phyloP scores from a whole-genome alignment of 805 yeast species.

The Yarrowia sp. region DNA sequence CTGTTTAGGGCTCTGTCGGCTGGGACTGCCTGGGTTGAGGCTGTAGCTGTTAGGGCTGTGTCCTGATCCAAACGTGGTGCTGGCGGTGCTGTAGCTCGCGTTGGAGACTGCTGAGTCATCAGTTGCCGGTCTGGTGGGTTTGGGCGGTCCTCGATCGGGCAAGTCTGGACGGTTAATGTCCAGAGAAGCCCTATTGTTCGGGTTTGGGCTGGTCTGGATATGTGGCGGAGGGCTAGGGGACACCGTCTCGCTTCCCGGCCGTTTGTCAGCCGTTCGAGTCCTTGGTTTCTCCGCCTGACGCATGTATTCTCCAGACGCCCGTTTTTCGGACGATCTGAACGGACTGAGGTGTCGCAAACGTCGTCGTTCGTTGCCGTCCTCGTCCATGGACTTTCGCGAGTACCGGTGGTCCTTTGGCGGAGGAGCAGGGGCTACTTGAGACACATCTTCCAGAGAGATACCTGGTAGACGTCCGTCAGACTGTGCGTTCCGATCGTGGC shows the following conservation, averaged over 20 bases:
- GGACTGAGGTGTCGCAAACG: slow-evolving; percentile 16
- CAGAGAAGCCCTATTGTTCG: slow-evolving; percentile 13
- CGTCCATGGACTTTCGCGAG: slow-evolving; percentile 19
- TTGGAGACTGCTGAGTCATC: slow-evolving; percentile 8
- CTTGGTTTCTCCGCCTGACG: slow-evolving; percentile 5
- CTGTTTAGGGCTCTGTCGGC: background rate
- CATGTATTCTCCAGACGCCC: background rate
- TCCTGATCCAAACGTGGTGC: background rate
- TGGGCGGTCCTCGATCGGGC: slow-evolving; percentile 21
- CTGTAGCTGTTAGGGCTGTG: slow-evolving; percentile 1
- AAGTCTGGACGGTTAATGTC: slow-evolving; percentile 6
- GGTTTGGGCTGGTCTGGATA: slow-evolving; percentile 4
- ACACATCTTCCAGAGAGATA: slow-evolving; percentile 29
- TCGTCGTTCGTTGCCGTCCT: slow-evolving; percentile 20
- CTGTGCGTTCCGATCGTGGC: slow-evolving; percentile 8
- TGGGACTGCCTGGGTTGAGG: background rate
- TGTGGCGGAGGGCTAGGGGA: slow-evolving; percentile 13
- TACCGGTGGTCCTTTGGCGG: slow-evolving; percentile 25
- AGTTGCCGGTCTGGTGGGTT: slow-evolving; percentile 3
- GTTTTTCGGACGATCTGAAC: slow-evolving; percentile 21
- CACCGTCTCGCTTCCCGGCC: slow-evolving; percentile 3
- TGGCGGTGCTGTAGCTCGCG: slow-evolving; percentile 10
- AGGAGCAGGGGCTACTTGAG: slow-evolving; percentile 5
- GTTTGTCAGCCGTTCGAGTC: background rate
- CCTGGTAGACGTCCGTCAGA: slow-evolving; percentile 20